A percentile compares a stretch with the other conserved stretches of the same genome.
phyloP scores from a whole-genome alignment of 257 asterid species.

The Solanum gandarillasii region DNA sequence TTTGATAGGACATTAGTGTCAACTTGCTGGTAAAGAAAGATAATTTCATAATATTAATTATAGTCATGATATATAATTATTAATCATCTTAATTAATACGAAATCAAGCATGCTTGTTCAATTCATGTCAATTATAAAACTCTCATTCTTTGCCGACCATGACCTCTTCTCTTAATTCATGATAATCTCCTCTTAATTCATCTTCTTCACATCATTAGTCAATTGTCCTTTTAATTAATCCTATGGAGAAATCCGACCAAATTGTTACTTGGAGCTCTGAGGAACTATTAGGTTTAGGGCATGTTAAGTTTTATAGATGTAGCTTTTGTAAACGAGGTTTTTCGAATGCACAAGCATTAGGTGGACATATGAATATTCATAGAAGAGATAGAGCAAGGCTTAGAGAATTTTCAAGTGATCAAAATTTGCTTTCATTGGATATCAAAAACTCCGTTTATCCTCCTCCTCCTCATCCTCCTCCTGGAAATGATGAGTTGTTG shows the following conservation, averaged over 20 bases:
- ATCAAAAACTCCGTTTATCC: neutral
- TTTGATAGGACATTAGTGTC: neutral
- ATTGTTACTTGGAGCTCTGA: constrained; percentile 1
- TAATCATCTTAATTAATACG: constrained; percentile 1
- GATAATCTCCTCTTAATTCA: neutral
- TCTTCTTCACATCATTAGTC: neutral
- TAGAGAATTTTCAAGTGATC: constrained; percentile 23
- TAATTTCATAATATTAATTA: neutral
- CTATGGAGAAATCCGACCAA: constrained; percentile 15
- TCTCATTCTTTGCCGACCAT: constrained; percentile 27
- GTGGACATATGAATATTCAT: constrained; percentile 81
- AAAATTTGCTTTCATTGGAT: neutral
- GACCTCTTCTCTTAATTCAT: constrained; percentile 11
- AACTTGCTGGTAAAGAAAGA: neutral
- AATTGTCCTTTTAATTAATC: neutral
- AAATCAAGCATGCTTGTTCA: constrained; percentile 36
- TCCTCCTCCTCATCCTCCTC: neutral
- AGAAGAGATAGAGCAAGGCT: constrained; percentile 65
- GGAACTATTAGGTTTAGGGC: constrained; percentile 1
- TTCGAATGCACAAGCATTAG: constrained; percentile 68
- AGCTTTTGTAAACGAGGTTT: constrained; percentile 58
- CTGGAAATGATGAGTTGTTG: neutral
- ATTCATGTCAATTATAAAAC: constrained; percentile 4
- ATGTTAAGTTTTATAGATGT: constrained; percentile 34
- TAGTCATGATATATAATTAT: neutral